Evolutionary conservation across 148 eudicot species (phyloP).

Genomic region (Tetragonia tetragonoides): DNA sequence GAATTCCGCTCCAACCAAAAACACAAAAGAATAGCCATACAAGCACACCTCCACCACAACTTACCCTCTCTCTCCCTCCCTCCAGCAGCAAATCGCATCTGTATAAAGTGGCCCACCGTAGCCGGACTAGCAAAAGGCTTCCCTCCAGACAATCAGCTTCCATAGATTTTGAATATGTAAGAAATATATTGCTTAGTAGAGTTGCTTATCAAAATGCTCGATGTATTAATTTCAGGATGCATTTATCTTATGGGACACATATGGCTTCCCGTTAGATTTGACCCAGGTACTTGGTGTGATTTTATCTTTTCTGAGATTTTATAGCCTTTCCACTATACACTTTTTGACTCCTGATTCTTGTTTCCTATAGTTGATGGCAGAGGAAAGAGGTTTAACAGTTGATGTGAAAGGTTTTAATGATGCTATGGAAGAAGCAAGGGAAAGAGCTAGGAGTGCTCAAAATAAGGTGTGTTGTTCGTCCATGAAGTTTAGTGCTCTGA

Average conservation of each 20-base stretch:
- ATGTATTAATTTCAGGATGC: slow-evolving; percentile 74
- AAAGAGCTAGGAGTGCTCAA: slow-evolving; percentile 87
- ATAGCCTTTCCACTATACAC: background rate
- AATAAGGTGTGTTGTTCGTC: slow-evolving; percentile 50
- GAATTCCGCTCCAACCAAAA: no score
- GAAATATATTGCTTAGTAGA: background rate
- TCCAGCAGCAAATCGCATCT: no score
- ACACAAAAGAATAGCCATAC: no score
- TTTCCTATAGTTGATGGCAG: slow-evolving; percentile 82
- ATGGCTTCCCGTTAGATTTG: slow-evolving; percentile 89
- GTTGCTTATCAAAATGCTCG: slow-evolving; percentile 5
- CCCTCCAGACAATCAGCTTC: no score
- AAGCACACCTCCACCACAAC: no score
- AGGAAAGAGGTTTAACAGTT: slow-evolving; percentile 76
- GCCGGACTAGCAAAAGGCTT: no score
- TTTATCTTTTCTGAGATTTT: background rate
- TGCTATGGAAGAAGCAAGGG: slow-evolving; percentile 92
- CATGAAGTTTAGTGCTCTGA: background rate
- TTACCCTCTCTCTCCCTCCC: no score
- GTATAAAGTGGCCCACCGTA: no score
- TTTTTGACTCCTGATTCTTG: slow-evolving; percentile 7
- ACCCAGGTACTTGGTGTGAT: slow-evolving; percentile 66
- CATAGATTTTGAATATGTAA: no score
- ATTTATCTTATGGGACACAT: slow-evolving; percentile 92
- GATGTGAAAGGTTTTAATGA: slow-evolving; percentile 68